Conservation (phyloP, 2,329 filamentous ascomycete genomes). For the Sporothrix variecibatus region DNA sequence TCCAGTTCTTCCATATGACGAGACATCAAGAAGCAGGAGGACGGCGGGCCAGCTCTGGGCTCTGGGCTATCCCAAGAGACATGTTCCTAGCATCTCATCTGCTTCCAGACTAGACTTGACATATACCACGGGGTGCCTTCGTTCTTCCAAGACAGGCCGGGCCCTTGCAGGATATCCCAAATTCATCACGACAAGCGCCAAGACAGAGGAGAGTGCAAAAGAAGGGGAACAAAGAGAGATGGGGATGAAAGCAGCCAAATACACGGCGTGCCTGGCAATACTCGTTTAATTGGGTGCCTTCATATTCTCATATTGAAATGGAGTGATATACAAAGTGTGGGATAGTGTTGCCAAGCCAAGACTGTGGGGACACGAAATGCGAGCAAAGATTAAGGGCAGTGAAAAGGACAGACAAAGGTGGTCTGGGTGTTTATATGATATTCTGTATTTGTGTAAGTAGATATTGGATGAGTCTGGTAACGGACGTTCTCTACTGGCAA, state of each 20-base stretch:
- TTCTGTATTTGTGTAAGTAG: neutral
- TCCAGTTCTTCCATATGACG: conserved; percentile 4
- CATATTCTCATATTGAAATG: conserved; percentile 1
- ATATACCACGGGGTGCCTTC: neutral
- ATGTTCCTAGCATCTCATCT: neutral
- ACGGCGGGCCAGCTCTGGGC: conserved; percentile 10
- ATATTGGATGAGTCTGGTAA: neutral
- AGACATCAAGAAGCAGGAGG: neutral
- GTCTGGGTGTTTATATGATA: neutral
- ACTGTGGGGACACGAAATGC: conserved; percentile 8
- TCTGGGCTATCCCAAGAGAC: neutral
- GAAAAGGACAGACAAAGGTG: neutral
- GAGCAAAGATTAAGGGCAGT: neutral
- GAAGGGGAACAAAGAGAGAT: neutral
- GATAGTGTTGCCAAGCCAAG: conserved; percentile 13
- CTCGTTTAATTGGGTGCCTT: conserved; percentile 19
- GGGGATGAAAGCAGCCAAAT: neutral
- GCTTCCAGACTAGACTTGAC: neutral
- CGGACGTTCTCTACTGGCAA: no score
- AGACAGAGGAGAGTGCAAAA: neutral
- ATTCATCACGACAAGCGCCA: conserved; percentile 5
- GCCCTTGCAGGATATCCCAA: conserved; percentile 18
- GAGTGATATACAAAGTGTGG: conserved; percentile 6
- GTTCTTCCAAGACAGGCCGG: neutral
- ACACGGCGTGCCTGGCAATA: neutral